phyloP scores from a whole-genome alignment of 768 basidiomycete genomes.

The Pholiota microspora region DNA sequence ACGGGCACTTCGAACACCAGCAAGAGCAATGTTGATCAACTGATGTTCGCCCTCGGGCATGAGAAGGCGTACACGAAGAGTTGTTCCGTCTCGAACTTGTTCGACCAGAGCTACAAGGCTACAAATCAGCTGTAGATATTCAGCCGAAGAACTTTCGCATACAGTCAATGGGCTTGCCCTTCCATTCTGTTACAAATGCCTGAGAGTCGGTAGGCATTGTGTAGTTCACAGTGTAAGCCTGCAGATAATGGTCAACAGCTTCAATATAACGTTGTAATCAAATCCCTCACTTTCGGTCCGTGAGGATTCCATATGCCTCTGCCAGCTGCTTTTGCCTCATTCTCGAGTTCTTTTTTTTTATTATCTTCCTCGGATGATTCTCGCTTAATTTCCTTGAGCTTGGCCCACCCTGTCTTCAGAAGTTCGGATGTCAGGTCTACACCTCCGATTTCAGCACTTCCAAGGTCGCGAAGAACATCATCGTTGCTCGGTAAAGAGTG shows the following conservation, averaged over 20 bases:
- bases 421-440: constrained; percentile 73
- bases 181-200: constrained; percentile 87
- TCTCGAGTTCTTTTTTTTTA: constrained; percentile 71
- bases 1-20: constrained; percentile 78
- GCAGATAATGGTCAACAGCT: not conserved
- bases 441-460: constrained; percentile 69
- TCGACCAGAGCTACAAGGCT: constrained; percentile 77
- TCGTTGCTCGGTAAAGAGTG: constrained; percentile 79
- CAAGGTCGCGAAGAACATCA: constrained; percentile 77
- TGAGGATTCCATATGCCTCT: constrained; percentile 88
- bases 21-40: constrained; percentile 80
- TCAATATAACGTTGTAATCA: too few relatives aligned
- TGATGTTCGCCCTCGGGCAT: constrained; percentile 91
- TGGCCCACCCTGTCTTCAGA: constrained; percentile 91
- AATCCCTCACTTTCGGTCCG: constrained; percentile 66
- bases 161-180: constrained; percentile 90
- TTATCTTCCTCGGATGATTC: constrained; percentile 79
- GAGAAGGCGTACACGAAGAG: constrained; percentile 82
- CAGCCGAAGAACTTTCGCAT: constrained; percentile 3
- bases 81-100: constrained; percentile 90
- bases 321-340: constrained; percentile 68
- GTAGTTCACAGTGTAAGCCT: constrained; percentile 77
- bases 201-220: constrained; percentile 90
- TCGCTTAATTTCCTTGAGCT: constrained; percentile 83
- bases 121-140: constrained; percentile 4